Evolutionary conservation across 768 basidiomycete genomes (phyloP).

Genomic region (Cystobasidium tubakii): DNA sequence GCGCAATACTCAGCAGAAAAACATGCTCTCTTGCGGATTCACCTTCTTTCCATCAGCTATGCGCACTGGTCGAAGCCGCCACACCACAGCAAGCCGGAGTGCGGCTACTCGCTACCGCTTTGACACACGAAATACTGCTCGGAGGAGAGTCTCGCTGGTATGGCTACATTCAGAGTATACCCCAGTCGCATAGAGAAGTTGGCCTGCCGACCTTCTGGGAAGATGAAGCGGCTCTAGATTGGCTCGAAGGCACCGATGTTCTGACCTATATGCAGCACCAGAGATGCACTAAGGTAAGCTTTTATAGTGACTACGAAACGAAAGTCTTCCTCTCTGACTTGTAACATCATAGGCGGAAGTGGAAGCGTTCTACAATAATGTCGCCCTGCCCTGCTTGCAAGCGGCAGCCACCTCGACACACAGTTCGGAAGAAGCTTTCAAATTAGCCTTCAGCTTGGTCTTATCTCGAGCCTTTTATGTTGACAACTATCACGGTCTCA

Average conservation of each 20-base stretch:
- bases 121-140: conserved; percentile 48
- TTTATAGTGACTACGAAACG: background rate
- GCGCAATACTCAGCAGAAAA: conserved; percentile 44
- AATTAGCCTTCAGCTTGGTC: conserved; percentile 62
- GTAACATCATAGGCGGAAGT: background rate
- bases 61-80: background rate
- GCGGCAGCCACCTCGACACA: background rate
- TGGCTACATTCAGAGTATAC: conserved; percentile 50
- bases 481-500: conserved; percentile 70
- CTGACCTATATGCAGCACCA: conserved; percentile 23
- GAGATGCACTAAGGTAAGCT: conserved; percentile 26
- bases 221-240: conserved; percentile 44
- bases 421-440: conserved; percentile 49
- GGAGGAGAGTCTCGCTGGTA: conserved; percentile 47
- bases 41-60: background rate
- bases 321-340: background rate
- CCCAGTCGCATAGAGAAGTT: conserved; percentile 41
- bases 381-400: background rate
- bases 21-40: conserved; percentile 42
- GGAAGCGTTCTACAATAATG: background rate
- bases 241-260: conserved; percentile 48
- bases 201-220: conserved; percentile 50
- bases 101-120: conserved; percentile 48
- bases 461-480: conserved; percentile 76
- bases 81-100: conserved; percentile 36